Base-by-base conservation (phyloP, 495 filamentous ascomycete species). In the Penicillium flavigenum region DNA sequence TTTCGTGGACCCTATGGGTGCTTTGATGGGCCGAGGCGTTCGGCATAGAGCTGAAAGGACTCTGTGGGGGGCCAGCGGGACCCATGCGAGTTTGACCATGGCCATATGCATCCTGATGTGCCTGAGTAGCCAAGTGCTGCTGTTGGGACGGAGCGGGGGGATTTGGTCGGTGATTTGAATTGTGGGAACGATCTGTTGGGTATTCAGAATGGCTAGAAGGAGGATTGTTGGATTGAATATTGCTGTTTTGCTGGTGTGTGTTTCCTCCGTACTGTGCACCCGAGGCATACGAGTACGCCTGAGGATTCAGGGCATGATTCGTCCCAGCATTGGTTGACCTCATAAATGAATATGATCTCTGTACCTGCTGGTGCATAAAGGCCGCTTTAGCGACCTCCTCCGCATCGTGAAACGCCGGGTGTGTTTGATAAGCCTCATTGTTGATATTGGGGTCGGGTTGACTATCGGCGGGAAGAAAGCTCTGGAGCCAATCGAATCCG, bases 331-430 rank as follows among this genome's bases (percentile, higher is more conserved):
- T 24, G 2, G 20, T 39, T 38, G 47, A 24, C 9, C 19, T 36
- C 27, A 38, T 38, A n/a, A 24, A 38, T 3, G 14, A 16, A 32
- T 50, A 38, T 38, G 47, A 26, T 3, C 7, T 32, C 39, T 20
- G 36, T 7, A 38, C 14, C n/a, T 41, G 19, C 17, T 44, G 27
- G 9, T 43, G 20, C 32, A 24, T 50, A 22, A 56, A n/a, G 9
- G 54, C 53, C 17, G 41, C 46, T 22, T 39, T 47, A 9, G 54
- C 54, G 3, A 49, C 36, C 2, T 48, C 41, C 26, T 39, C 58
- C 27, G 58, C 62, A 47, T 58, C 51, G 14, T 42, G 41, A 31
- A 55, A 58, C 8, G 36, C 41, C 24, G 42, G 58, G 41, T 46
- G 27, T 17, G 29, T 24, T 31, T 38, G 31, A 11, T 36, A 7